phyloP scores from a whole-genome alignment of 108 stramenopile genomes.

The Seminavis robusta region DNA sequence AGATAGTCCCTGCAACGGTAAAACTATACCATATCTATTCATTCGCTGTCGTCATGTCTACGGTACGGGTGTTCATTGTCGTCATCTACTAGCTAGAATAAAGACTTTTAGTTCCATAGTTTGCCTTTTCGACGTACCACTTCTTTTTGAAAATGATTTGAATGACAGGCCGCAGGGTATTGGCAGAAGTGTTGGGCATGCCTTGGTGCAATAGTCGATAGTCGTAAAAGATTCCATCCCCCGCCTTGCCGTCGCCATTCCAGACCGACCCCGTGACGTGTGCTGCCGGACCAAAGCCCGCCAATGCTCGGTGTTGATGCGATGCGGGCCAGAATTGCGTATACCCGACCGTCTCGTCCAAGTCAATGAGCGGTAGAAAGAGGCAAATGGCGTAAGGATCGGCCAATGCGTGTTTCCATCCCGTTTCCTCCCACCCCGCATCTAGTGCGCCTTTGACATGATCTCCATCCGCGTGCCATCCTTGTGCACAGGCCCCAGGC shows the following conservation, averaged over 20 bases:
- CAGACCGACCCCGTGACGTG: slow-evolving; percentile 34
- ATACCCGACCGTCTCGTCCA: slow-evolving; percentile 46
- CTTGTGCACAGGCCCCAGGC: slow-evolving; percentile 51
- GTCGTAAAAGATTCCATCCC: slow-evolving; percentile 56
- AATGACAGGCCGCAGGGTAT: slow-evolving; percentile 36
- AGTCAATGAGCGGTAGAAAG: slow-evolving; percentile 61
- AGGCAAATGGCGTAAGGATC: slow-evolving; percentile 52
- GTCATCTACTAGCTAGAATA: background rate
- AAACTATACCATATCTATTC: too few species aligned
- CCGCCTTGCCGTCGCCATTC: slow-evolving; percentile 30
- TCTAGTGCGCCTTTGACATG: slow-evolving; percentile 35
- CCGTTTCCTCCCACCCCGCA: slow-evolving; percentile 32
- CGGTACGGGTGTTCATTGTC: too few species aligned
- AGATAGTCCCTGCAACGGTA: too few species aligned
- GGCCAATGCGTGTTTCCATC: slow-evolving; percentile 29
- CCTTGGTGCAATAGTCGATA: slow-evolving; percentile 63
- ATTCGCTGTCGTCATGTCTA: too few species aligned
- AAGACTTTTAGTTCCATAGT: slow-evolving; percentile 41
- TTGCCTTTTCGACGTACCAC: slow-evolving; percentile 50
- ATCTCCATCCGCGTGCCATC: slow-evolving; percentile 64
- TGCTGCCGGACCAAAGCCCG: slow-evolving; percentile 50
- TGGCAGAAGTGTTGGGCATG: slow-evolving; percentile 30
- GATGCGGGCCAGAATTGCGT: slow-evolving; percentile 68
- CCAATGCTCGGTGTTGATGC: slow-evolving; percentile 36
- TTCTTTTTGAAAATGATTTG: slow-evolving; percentile 49